Conservation (phyloP, 2,329 filamentous ascomycete species). For the Sphaerostilbella broomeana region DNA sequence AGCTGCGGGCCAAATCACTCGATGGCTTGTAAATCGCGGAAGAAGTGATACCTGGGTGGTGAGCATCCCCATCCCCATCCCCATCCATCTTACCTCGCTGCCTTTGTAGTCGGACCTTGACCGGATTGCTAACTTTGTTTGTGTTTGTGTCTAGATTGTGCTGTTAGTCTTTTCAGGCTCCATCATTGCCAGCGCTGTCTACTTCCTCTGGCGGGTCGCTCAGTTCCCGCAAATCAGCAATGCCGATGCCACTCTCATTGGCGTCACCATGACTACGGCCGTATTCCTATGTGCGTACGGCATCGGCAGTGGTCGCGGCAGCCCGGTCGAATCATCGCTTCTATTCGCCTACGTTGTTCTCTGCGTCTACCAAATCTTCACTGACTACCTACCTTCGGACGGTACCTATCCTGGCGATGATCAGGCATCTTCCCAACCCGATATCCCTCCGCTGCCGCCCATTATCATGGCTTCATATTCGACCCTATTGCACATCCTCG, state of each 20-base stretch:
- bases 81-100: not conserved
- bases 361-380: constrained; percentile 98
- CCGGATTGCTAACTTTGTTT: constrained; percentile 29
- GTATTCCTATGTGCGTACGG: constrained; percentile 91
- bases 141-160: constrained; percentile 61
- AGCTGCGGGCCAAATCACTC: constrained; percentile 85
- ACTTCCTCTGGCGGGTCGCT: constrained; percentile 93
- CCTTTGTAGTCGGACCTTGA: not conserved
- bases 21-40: constrained; percentile 89
- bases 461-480: constrained; percentile 99
- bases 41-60: constrained; percentile 96
- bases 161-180: constrained; percentile 83
- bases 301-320: constrained; percentile 87
- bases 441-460: constrained; percentile 91
- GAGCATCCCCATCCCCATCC: constrained; percentile 30
- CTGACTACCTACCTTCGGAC: constrained; percentile 87
- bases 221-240: constrained; percentile 91
- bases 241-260: constrained; percentile 85
- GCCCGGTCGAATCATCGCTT: constrained; percentile 88
- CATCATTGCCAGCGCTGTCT: constrained; percentile 86
- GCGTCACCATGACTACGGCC: constrained; percentile 84
- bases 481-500: constrained; percentile 76
- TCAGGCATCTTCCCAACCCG: constrained; percentile 56
- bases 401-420: constrained; percentile 47
- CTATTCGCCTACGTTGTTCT: constrained; percentile 97